Evolutionary conservation across 1,284 basidiomycete genomes (phyloP), one percentile per base, ranked within the genome.

Genomic region (Ustilago vetiveriae): DNA sequence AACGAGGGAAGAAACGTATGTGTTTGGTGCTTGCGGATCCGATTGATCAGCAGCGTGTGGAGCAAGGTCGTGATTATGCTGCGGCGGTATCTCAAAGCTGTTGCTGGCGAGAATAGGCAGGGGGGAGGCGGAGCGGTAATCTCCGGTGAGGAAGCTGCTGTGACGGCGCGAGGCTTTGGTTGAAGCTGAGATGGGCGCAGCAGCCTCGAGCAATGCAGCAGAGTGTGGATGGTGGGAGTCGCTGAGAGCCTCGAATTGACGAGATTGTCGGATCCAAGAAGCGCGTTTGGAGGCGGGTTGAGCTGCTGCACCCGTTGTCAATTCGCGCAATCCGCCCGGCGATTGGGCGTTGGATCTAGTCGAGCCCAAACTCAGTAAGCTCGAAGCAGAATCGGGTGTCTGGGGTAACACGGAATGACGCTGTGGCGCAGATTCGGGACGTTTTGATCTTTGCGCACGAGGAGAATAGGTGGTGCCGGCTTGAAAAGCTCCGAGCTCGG

Each of bases 71-170:
- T 21, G 27, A 7, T 38, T 17, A 0, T 29, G 39, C 5, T 40
- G 26, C 16, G 39, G n/a, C 13, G 40, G 38, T 6, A 40, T 19
- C 22, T 53, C 44, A 35, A 70, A 60, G 37, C 56, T 70, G 36
- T 54, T 64, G 45, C 48, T 56, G 19, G 66, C 43, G 29, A 64
- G 33, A 42, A 70, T 46, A 19, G 66, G 66, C 29, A 70, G 59
- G 32, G 48, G 26, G n/a, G 52, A 38, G 19, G 42, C 47, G 8
- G 56, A 43, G 5, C 55, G 45, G 29, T 52, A 53, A 8, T 70
- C 66, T 21, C 60, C 60, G 6, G 44, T 30, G 6, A 70, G 45
- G 37, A 70, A 64, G 39, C 66, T 70, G 56, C 66, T 70, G 51
- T 70, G 66, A 24, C 66, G 50, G 9, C 66, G 51, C 29, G 66